These are phyloP conservation scores for Apiotrichum sp. DNA, from an alignment of 1,284 basidiomycete genomes.

Conservation along the genomic window DNA sequence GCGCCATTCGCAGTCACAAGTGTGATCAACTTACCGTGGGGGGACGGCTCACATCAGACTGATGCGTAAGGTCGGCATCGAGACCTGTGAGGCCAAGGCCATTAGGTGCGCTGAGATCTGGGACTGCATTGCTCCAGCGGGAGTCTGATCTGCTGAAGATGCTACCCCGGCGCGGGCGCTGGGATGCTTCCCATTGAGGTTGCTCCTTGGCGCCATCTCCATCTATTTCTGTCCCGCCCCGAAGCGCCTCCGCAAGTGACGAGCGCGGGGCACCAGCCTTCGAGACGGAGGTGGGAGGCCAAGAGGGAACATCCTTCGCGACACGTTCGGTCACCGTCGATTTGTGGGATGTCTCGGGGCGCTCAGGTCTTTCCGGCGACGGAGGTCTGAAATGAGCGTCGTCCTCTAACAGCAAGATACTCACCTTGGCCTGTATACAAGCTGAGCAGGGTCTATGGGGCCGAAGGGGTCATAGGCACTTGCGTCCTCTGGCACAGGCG, in stretches of 20 bases:
- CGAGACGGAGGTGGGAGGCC: neutral
- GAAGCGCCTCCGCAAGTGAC: neutral
- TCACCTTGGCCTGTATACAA: neutral
- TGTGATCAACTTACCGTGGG: neutral
- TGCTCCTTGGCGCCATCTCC: neutral
- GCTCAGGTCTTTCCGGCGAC: neutral
- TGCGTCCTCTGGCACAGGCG: neutral
- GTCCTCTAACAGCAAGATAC: neutral
- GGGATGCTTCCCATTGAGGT: neutral
- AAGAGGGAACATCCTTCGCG: too few relatives aligned
- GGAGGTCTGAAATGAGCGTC: neutral
- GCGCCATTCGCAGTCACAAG: too few relatives aligned
- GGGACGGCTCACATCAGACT: neutral
- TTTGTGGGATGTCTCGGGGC: neutral
- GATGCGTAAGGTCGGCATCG: neutral
- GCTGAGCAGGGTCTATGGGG: neutral
- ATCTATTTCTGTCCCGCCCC: neutral
- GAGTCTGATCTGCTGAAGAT: neutral
- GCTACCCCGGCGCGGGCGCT: neutral
- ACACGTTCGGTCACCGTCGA: neutral
- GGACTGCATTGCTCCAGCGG: neutral
- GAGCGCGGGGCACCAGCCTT: neutral
- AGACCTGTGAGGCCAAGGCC: neutral
- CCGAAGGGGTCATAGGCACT: neutral
- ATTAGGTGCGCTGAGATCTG: neutral